These are phyloP conservation scores for Verticillium dahliae DNA, from an alignment of 2,329 filamentous ascomycete species.

Conservation along the genomic window DNA sequence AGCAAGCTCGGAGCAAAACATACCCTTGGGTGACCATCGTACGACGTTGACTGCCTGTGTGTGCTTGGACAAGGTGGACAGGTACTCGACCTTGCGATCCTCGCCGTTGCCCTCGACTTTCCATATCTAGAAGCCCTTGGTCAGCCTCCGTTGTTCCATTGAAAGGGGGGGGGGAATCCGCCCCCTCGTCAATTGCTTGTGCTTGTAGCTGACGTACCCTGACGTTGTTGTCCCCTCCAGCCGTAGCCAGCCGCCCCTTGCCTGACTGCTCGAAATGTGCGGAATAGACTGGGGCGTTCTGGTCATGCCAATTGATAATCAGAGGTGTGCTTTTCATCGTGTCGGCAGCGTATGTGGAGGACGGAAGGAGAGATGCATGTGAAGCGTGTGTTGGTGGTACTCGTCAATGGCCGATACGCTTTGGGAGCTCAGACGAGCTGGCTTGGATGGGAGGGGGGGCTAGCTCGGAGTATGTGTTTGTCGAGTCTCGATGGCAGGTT, in stretches of 20 bases:
- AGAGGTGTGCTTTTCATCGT: constrained; percentile 93
- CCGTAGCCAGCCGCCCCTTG: constrained; percentile 87
- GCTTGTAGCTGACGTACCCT: constrained; percentile 50
- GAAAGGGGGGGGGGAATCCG: background rate
- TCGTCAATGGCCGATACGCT: background rate
- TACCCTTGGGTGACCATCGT: constrained; percentile 89
- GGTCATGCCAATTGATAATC: constrained; percentile 98
- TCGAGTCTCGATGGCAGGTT: background rate
- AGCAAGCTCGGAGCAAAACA: constrained; percentile 12
- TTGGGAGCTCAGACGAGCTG: background rate
- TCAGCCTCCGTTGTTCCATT: constrained; percentile 1
- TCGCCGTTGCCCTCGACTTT: constrained; percentile 79
- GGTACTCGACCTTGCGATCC: constrained; percentile 82
- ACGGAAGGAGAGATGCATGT: constrained; percentile 3
- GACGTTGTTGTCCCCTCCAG: constrained; percentile 94
- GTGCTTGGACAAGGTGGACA: constrained; percentile 87
- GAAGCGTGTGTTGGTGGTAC: background rate
- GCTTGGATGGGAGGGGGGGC: background rate
- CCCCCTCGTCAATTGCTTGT: background rate
- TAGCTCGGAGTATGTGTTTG: background rate
- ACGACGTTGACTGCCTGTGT: constrained; percentile 98
- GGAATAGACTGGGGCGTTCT: constrained; percentile 94
- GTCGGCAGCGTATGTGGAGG: constrained; percentile 19
- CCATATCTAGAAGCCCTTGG: constrained; percentile 62
- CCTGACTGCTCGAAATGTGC: constrained; percentile 92